Evolutionary conservation across 75 land plant species (phyloP), one percentile per base, ranked within the genome.

Genomic region (Chamaecyparis obtusa): DNA sequence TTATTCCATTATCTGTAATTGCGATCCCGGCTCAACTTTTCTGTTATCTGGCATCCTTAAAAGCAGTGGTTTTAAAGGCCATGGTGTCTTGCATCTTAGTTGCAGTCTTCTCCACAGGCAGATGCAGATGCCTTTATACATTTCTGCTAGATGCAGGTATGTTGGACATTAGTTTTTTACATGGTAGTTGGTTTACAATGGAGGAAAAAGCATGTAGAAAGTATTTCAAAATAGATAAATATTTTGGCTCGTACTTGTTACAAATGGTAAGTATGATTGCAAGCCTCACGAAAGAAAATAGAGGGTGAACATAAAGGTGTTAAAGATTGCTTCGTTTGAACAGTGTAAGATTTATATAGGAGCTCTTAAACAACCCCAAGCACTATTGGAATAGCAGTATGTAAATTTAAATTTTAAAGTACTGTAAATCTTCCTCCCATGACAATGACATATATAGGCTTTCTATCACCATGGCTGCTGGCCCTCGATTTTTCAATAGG

Each of bases 61-160:
- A 81, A 27, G 3, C 1, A 13, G 54, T 81, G 51, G 27, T 21
- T 46, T 33, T 74, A 13, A 33, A 46, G 32, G 15, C n/a, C 49
- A 81, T 24, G 48, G 11, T 81, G 83, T 44, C 83, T 81, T 81
- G 32, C 83, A 81, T 81, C 32, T 46, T 8, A n/a, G 51, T 46
- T 46, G 51, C 51, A 44, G 49, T 44, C 49, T 7, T 39, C 3
- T 27, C 3, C 51, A 46, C 14, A 27, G 33, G 27, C 30, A 67
- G 27, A 27, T 81, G 24, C 46, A 81, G 83, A n/a, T 27, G 32
- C 27, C 54, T 74, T 71, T 1, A 4, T 81, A 44, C 32, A 46
- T 46, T n/a, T 81, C 49, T 27, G 48, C 1, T 21, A 8, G n/a
- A n/a, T 81, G 51, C 83, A 81, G 83, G 54, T 46, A 81, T 46